These are phyloP conservation scores for Curvularia verruculosa DNA, from an alignment of 2,329 filamentous ascomycete species.

Conservation along the genomic window DNA sequence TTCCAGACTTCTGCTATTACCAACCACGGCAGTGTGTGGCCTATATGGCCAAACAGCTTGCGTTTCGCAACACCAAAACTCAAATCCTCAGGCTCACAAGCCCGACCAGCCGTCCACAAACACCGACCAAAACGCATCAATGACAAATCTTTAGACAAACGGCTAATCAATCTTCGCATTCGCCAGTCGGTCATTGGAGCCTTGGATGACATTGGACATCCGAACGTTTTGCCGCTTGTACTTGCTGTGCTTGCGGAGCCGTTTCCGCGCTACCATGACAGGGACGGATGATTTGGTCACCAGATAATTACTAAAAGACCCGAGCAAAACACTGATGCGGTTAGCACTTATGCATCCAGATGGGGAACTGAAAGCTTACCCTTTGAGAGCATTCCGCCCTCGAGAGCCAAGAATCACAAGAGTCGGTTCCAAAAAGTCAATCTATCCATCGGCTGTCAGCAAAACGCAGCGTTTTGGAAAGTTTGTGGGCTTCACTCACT, in stretches of 20 bases:
- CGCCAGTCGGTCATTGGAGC: conserved; percentile 69
- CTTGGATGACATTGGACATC: conserved; percentile 81
- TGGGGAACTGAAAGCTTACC: conserved; percentile 62
- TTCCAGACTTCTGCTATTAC: conserved; percentile 26
- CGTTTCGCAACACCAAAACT: conserved; percentile 40
- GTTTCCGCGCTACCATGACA: conserved; percentile 96
- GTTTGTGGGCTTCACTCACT: conserved; percentile 51
- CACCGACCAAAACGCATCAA: conserved; percentile 27
- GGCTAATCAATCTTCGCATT: conserved; percentile 75
- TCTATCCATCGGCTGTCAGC: conserved; percentile 56
- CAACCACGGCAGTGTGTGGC: conserved; percentile 25
- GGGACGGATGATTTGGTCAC: conserved; percentile 96
- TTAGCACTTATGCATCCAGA: conserved; percentile 29
- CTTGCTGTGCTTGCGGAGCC: conserved; percentile 83
- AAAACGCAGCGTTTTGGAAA: conserved; percentile 17
- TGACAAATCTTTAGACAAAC: conserved; percentile 44
- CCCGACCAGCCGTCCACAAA: conserved; percentile 15
- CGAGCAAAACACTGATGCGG: conserved; percentile 77
- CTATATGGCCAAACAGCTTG: conserved; percentile 38
- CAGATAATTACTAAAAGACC: conserved; percentile 96
- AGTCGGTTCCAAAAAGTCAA: conserved; percentile 89
- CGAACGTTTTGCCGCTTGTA: conserved; percentile 73
- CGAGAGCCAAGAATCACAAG: conserved; percentile 91
- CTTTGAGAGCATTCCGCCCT: conserved; percentile 89
- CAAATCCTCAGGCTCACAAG: conserved; percentile 17